These are phyloP conservation scores for Leptoxyphium fumago DNA, from an alignment of 2,329 filamentous ascomycete species.

Conservation along the genomic window DNA sequence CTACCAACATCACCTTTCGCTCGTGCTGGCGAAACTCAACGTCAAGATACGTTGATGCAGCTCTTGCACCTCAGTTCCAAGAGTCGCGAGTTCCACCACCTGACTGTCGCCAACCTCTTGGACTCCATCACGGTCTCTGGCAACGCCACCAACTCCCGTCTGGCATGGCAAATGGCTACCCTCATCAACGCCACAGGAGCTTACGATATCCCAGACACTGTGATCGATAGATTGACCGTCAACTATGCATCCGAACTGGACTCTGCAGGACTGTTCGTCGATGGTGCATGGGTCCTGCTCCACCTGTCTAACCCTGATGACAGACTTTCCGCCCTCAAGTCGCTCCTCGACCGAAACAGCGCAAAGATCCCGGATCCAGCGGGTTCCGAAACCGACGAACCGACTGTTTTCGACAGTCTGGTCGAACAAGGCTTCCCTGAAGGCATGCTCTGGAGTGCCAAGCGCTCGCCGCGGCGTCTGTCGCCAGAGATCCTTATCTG, in stretches of 20 bases:
- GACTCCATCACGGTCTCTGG: conserved; percentile 63
- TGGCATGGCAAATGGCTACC: conserved; percentile 75
- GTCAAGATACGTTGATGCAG: conserved; percentile 75
- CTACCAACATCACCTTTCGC: conserved; percentile 44
- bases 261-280: conserved; percentile 11
- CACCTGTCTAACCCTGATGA: conserved; percentile 13
- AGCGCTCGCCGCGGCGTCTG: conserved; percentile 69
- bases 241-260: conserved; percentile 20
- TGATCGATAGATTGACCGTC: conserved; percentile 54
- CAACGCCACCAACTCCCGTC: conserved; percentile 57
- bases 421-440: conserved; percentile 47
- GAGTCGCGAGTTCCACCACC: conserved; percentile 16
- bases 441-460: conserved; percentile 74
- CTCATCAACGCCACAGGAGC: conserved; percentile 23
- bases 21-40: conserved; percentile 20
- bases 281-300: conserved; percentile 17
- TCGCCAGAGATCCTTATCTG: conserved; percentile 49
- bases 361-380: conserved; percentile 40
- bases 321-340: conserved; percentile 25
- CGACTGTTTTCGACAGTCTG: conserved; percentile 8
- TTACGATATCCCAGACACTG: conserved; percentile 13
- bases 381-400: conserved; percentile 21
- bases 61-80: conserved; percentile 52
- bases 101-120: conserved; percentile 51
- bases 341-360: conserved; percentile 52